Evolutionary conservation across 257 asterid species (phyloP).

Genomic region (Forsythia suspensa): DNA sequence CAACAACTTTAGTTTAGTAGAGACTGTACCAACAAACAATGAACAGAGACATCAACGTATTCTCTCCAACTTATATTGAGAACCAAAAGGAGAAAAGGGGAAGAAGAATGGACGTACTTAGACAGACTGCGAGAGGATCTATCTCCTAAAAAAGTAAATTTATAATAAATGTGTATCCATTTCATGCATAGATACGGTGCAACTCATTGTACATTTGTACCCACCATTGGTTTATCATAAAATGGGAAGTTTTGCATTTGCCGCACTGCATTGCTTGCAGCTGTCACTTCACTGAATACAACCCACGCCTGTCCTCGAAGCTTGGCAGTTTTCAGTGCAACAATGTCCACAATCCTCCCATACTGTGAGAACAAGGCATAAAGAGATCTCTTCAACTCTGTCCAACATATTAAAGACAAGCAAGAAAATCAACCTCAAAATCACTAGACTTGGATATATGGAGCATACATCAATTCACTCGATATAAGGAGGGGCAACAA

Average conservation of each 20-base stretch:
- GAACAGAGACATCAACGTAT: background rate
- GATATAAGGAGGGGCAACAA: background rate
- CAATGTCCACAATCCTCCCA: constrained; percentile 93
- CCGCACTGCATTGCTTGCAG: constrained; percentile 96
- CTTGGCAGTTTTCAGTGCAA: constrained; percentile 85
- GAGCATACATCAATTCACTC: constrained; percentile 11
- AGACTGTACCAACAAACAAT: background rate
- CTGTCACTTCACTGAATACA: constrained; percentile 90
- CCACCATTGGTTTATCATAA: constrained; percentile 93
- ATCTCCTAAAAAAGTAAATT: constrained; percentile 12
- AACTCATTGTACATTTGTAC: constrained; percentile 19
- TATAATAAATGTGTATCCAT: background rate
- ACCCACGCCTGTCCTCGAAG: constrained; percentile 99
- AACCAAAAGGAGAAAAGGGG: background rate
- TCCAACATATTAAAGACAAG: constrained; percentile 37
- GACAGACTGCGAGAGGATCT: background rate
- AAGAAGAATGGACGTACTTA: background rate
- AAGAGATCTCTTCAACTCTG: constrained; percentile 99
- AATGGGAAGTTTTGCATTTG: constrained; percentile 98
- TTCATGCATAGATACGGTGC: constrained; percentile 3
- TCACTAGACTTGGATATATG: constrained; percentile 11
- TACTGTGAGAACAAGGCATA: constrained; percentile 97
- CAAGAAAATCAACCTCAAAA: constrained; percentile 26
- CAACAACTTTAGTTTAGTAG: background rate
- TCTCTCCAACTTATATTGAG: background rate